These are phyloP conservation scores for Russula sp. DNA, from an alignment of 768 basidiomycete species.

Conservation along the genomic window DNA sequence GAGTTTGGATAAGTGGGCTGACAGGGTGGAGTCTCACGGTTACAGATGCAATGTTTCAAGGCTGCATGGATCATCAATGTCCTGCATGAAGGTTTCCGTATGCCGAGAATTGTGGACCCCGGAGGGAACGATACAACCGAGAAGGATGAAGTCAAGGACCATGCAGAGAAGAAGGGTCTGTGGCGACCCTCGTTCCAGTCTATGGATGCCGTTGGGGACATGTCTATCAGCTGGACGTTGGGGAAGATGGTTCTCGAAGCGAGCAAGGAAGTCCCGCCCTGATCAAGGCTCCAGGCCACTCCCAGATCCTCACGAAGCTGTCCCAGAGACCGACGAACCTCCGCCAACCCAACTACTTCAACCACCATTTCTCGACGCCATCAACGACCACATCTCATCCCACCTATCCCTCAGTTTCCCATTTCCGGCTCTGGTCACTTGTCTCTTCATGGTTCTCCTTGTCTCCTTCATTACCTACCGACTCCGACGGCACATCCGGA, in stretches of 20 bases:
- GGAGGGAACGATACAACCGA: constrained; percentile 73
- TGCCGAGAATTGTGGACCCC: constrained; percentile 86
- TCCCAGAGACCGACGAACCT: constrained; percentile 43
- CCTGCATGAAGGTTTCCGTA: constrained; percentile 91
- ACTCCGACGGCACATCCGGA: constrained; percentile 54
- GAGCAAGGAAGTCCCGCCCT: constrained; percentile 73
- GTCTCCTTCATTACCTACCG: constrained; percentile 50
- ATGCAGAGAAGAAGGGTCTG: constrained; percentile 81
- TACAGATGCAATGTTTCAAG: constrained; percentile 99
- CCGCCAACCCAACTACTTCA: constrained; percentile 63
- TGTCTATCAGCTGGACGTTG: constrained; percentile 96
- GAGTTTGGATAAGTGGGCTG: constrained; percentile 65
- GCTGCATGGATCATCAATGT: constrained; percentile 98
- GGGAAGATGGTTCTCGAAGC: constrained; percentile 99
- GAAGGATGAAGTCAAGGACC: constrained; percentile 65
- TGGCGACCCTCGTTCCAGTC: constrained; percentile 86
- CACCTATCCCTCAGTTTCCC: constrained; percentile 78
- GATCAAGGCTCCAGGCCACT: constrained; percentile 50
- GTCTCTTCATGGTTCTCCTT: constrained; percentile 44
- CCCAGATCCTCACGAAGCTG: constrained; percentile 51
- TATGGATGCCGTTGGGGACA: constrained; percentile 85
- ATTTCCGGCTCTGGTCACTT: constrained; percentile 59
- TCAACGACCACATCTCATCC: constrained; percentile 64
- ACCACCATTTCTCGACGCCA: constrained; percentile 56
- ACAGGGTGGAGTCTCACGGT: constrained; percentile 75